Evolutionary conservation across 2,329 filamentous ascomycete species (phyloP).

Genomic region (Cercospora brassicicola): DNA sequence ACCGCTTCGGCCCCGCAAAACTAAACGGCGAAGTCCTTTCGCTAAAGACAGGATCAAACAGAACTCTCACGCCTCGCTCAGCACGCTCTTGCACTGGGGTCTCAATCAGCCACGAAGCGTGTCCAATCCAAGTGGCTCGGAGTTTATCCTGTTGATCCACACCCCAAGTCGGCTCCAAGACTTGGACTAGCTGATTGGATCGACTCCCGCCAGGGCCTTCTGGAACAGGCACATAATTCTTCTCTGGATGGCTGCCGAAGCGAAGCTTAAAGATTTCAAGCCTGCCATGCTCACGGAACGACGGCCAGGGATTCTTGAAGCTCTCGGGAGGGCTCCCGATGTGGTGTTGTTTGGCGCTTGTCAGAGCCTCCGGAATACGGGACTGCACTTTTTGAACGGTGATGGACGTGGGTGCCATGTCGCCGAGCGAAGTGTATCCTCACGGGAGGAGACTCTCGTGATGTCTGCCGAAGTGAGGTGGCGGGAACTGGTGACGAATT

Average conservation of each 20-base stretch:
- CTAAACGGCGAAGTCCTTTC: slow-evolving; percentile 51
- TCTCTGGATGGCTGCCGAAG: slow-evolving; percentile 41
- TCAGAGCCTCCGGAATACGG: slow-evolving; percentile 21
- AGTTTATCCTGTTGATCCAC: slow-evolving; percentile 33
- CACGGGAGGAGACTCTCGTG: not conserved
- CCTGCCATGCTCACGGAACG: slow-evolving; percentile 32
- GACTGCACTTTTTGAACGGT: slow-evolving; percentile 8
- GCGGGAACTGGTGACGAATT: not conserved
- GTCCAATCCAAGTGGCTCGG: slow-evolving; percentile 55
- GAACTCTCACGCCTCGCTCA: slow-evolving; percentile 46
- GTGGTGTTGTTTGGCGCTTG: slow-evolving; percentile 42
- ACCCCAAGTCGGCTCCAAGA: slow-evolving; percentile 47
- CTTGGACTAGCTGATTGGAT: slow-evolving; percentile 44
- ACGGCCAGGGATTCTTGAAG: slow-evolving; percentile 55
- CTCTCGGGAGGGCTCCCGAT: slow-evolving; percentile 46
- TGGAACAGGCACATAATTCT: slow-evolving; percentile 52
- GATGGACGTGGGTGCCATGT: not conserved
- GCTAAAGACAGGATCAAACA: slow-evolving; percentile 58
- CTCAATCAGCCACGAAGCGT: slow-evolving; percentile 53
- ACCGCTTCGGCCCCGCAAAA: slow-evolving; percentile 53
- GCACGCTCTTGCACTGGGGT: slow-evolving; percentile 37
- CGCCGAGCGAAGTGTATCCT: not conserved
- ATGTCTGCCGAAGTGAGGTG: not conserved
- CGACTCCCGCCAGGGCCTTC: slow-evolving; percentile 34
- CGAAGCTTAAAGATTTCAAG: slow-evolving; percentile 39